Percentiles rank a stretch among this genome's conserved stretches.
Conservation (phyloP, 371 early-diverging fungal species). For the Haplosporangium sp. region DNA sequence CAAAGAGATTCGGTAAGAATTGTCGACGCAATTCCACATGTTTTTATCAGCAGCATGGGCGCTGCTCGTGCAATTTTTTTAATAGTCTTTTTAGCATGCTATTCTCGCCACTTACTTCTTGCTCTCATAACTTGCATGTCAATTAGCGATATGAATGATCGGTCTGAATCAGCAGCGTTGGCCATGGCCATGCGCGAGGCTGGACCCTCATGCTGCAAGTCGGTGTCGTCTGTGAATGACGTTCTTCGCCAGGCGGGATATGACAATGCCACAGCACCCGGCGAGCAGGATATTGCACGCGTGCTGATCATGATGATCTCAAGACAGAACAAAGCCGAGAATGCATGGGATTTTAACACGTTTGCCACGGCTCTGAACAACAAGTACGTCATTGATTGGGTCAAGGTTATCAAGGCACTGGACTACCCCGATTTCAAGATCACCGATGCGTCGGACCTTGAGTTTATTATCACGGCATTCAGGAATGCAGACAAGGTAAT, state of each 20-base stretch:
- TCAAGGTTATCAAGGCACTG: conserved; percentile 67
- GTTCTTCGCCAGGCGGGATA: conserved; percentile 61
- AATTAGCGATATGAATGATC: conserved; percentile 47
- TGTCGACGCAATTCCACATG: background rate
- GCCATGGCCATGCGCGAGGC: conserved; percentile 66
- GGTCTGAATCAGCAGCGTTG: conserved; percentile 38
- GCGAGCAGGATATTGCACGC: conserved; percentile 78
- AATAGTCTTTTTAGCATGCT: background rate
- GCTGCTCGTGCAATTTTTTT: background rate
- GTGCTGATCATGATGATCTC: conserved; percentile 78
- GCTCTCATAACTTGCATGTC: too few species aligned
- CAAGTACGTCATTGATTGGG: conserved; percentile 69
- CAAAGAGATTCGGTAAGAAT: conserved; percentile 48
- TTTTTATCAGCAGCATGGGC: too few species aligned
- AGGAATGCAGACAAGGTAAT: conserved; percentile 69
- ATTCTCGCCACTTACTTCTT: background rate
- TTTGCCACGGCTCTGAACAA: conserved; percentile 67
- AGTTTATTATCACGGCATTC: conserved; percentile 74
- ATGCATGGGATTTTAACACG: conserved; percentile 77
- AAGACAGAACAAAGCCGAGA: conserved; percentile 64
- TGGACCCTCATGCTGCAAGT: conserved; percentile 69
- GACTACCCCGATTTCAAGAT: conserved; percentile 80
- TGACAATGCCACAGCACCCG: conserved; percentile 48
- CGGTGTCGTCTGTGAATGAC: conserved; percentile 59
- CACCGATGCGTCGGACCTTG: conserved; percentile 71